Evolutionary conservation across 805 yeast genomes (phyloP), one percentile per base, ranked within the genome.

Genomic region (Tetrapisispora fleetii): DNA sequence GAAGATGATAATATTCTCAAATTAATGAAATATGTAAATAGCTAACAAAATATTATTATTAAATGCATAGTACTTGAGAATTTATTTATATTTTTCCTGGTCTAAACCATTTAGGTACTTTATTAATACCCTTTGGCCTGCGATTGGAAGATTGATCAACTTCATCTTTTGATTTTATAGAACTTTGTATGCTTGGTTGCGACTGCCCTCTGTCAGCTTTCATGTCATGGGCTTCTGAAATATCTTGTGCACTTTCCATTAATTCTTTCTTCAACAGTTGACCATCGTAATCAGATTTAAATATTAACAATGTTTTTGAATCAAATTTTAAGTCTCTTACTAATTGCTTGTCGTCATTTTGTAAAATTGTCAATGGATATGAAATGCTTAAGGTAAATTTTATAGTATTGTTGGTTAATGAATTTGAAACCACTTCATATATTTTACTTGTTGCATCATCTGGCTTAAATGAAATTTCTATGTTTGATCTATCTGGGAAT

Each of bases 401-500:
- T 1, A 48, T 47, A 21, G 52, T 45, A 4, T 65, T 64, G 24
- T 65, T 56, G 2, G 60, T 48, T 8, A 76, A 44, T 48, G 62
- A 52, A 48, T 66, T 43, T 40, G 54, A 40, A 4, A 69, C 62
- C 35, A 57, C 52, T 0, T 53, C 49, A 48, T 72, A 70, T 7
- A 71, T 52, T 10, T 55, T 57, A 0, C 40, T 17, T 43, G 67
- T 57, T 0, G 76, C 71, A 44, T 78, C 78, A 0, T 56, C 54
- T 7, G 78, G 71, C 11, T 58, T 57, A 53, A 82, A 75, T n/a
- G 65, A 69, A 17, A 77, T 67, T 53, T 81, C 80, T 1, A 81
- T 58, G 21, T 67, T 67, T 2, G 73, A 68, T 48, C 73, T 71
- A 59, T 82, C 85, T 0, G 86, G 85, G 50, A 83, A 76, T 47